Conservation (phyloP, 768 basidiomycete species). For the Xerocomellus amylosporus region DNA sequence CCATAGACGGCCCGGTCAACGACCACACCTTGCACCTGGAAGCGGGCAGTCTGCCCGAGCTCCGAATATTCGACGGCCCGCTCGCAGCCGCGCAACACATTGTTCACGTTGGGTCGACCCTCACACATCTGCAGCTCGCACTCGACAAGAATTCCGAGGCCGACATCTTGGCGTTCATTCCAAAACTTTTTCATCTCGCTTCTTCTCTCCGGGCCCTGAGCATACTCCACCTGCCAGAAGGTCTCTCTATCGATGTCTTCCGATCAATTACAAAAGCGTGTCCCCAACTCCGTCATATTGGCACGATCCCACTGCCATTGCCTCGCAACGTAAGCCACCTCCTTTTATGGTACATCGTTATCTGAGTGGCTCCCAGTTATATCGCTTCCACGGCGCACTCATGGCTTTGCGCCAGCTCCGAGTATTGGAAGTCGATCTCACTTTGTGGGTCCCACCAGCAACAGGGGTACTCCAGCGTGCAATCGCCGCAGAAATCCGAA, state of each 20-base stretch:
- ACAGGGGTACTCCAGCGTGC: constrained; percentile 33
- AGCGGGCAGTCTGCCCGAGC: constrained; percentile 37
- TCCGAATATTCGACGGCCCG: constrained; percentile 46
- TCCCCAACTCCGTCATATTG: constrained; percentile 37
- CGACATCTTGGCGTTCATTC: constrained; percentile 32
- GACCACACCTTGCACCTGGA: constrained; percentile 26
- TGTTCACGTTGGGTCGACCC: constrained; percentile 31
- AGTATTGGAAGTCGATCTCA: constrained; percentile 38
- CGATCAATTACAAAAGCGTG: constrained; percentile 34
- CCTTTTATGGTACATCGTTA: constrained; percentile 13
- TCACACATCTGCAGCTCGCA: constrained; percentile 45
- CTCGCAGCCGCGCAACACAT: constrained; percentile 43
- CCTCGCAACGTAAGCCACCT: constrained; percentile 34
- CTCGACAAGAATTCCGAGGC: constrained; percentile 38
- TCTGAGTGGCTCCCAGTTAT: constrained; percentile 30
- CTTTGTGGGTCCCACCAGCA: constrained; percentile 34
- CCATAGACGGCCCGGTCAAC: constrained; percentile 23
- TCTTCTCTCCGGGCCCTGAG: constrained; percentile 37
- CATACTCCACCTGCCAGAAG: constrained; percentile 36
- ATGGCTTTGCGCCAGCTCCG: constrained; percentile 35
- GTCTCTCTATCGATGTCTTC: constrained; percentile 28
- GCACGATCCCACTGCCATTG: constrained; percentile 37
- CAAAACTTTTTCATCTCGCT: constrained; percentile 28
- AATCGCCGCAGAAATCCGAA: constrained; percentile 39
- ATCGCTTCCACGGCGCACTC: constrained; percentile 33